Evolutionary conservation across 257 asterid genomes (phyloP), one percentile per base, ranked within the genome.

Genomic region (Forsythia suspensa): DNA sequence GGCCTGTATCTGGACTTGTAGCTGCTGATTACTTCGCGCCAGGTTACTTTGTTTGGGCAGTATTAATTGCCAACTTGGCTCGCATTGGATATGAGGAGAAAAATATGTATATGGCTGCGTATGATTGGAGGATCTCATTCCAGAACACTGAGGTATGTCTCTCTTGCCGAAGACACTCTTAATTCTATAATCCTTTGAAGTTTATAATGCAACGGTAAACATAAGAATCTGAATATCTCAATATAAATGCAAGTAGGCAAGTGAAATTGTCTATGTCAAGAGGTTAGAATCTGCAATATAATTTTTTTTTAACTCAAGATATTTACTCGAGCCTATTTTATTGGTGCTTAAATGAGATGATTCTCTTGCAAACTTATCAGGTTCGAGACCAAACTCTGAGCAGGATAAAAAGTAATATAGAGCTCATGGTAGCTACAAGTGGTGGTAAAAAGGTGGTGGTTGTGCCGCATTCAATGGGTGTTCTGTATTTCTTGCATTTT

Each of bases 1-100:
- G 96, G 61, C 92, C 96, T 71, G 96, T 88, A 79, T 91, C 96
- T 77, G 97, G 97, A 79, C 97, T 92, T 57, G 96, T 89, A 41
- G 96, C 94, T 76, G 96, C 93, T 75, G 97, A 92, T 89, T 91
- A 92, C 87, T 92, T 92, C 72, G 96, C 96, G 59, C 92, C 93
- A 6, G 97, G 96, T 73, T 92, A 91, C 82, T 92, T 92, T 81
- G 97, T 91, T 40, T 92, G 97, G 97, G 96, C 96, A 77, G 94
- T 91, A 80, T 86, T 92, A 76, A 89, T 89, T 69, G 93, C 94
- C 76, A 92, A 92, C 87, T 86, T 92, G 89, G 97, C 97, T 71
- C 94, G 89, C 74, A 91, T 92, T 36, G 97, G 97, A 82, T 92
- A 92, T 65, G 97, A 92, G 83, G 96, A 92, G 86, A 92, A 92